phyloP scores from a whole-genome alignment of 495 filamentous ascomycete genomes.

The Hypomontagnella submonticulosa region DNA sequence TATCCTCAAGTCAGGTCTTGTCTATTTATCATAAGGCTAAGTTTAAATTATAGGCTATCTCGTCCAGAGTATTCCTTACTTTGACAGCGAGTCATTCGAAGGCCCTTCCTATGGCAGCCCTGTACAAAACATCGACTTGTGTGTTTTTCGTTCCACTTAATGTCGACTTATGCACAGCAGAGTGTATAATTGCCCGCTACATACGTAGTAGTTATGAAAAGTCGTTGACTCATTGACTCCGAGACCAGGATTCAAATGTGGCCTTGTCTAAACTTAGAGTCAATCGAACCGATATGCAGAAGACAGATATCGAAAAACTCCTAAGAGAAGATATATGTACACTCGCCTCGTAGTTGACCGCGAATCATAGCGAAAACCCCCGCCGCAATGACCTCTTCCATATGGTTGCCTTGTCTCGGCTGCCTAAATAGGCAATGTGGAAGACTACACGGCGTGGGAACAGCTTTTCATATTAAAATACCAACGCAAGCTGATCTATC shows the following conservation, averaged over 20 bases:
- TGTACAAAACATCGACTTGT: too few species aligned
- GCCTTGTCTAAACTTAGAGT: background rate
- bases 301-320: too few species aligned
- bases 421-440: slow-evolving; percentile 21
- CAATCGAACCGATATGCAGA: background rate
- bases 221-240: too few species aligned
- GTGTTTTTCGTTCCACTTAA: too few species aligned
- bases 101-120: too few species aligned
- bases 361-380: background rate
- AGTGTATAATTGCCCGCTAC: too few species aligned
- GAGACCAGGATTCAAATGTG: background rate
- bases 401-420: slow-evolving; percentile 8
- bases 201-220: too few species aligned
- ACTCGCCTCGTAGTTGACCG: slow-evolving; percentile 5
- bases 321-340: background rate
- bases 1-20: background rate
- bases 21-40: background rate
- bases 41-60: slow-evolving; percentile 5
- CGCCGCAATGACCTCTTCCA: slow-evolving; percentile 21
- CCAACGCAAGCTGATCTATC: slow-evolving; percentile 11
- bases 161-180: too few species aligned
- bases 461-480: slow-evolving; percentile 32
- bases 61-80: background rate
- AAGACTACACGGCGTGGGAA: slow-evolving; percentile 12
- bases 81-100: background rate